Percentiles rank a stretch among this genome's conserved stretches.
Conservation (phyloP, 2,329 filamentous ascomycete genomes). For the Thelonectria rubi region DNA sequence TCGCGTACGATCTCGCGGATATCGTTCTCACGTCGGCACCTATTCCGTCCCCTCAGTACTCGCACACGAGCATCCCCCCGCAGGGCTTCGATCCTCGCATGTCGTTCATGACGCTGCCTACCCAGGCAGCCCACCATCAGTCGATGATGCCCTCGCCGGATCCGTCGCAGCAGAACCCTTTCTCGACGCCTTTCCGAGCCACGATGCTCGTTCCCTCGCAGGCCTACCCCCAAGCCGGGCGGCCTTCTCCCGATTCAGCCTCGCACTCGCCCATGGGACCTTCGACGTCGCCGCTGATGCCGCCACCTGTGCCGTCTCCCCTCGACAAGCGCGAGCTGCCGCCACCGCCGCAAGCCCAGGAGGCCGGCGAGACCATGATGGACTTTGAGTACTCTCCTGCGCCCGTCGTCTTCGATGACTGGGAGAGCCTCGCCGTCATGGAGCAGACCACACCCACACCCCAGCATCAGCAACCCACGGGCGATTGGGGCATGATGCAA, state of each 20-base stretch:
- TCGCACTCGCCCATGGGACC: conserved; percentile 46
- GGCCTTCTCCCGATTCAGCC: conserved; percentile 47
- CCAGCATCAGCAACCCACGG: conserved; percentile 39
- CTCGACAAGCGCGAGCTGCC: conserved; percentile 51
- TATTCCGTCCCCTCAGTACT: conserved; percentile 45
- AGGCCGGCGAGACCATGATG: conserved; percentile 48
- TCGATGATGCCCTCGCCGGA: conserved; percentile 44
- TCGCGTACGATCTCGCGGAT: conserved; percentile 66
- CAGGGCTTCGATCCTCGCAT: conserved; percentile 43
- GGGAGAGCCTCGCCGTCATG: conserved; percentile 51
- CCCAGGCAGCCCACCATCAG: conserved; percentile 44
- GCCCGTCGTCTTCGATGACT: conserved; percentile 52
- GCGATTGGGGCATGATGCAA: conserved; percentile 48
- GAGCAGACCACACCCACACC: conserved; percentile 41
- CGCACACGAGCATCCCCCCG: conserved; percentile 41
- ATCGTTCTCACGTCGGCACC: conserved; percentile 52
- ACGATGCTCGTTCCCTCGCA: conserved; percentile 48
- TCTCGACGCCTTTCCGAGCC: conserved; percentile 44
- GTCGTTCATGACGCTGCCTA: conserved; percentile 46
- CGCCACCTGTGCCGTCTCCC: conserved; percentile 42
- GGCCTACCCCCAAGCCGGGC: conserved; percentile 38
- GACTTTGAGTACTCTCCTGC: conserved; percentile 55
- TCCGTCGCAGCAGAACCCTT: conserved; percentile 41
- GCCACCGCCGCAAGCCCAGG: conserved; percentile 42
- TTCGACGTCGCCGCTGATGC: conserved; percentile 46